Base-by-base conservation (phyloP, 805 yeast species). In the Wilhelminamyces savonicus region DNA sequence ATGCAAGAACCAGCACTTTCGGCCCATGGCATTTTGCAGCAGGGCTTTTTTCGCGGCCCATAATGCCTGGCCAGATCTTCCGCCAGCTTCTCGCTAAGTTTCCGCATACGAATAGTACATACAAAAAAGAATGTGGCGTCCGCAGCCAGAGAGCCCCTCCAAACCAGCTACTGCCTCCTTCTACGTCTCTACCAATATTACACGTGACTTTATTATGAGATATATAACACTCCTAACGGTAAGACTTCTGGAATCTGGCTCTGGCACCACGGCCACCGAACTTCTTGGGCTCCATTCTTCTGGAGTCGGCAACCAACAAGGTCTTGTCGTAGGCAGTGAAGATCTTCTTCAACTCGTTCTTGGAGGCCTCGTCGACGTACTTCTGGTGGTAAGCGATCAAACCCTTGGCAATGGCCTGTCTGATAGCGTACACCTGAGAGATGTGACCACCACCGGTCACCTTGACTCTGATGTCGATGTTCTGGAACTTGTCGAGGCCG, bases 201-300 rank as follows among this genome's bases (percentile, higher is more conserved):
- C n/a, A n/a, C n/a, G n/a, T n/a, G n/a, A n/a, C n/a, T n/a, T n/a
- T n/a, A n/a, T n/a, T n/a, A n/a, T n/a, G 19, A 17, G 8, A 17
- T 17, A 17, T 17, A 17, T 17, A 17, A 17, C 8, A 17, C 8
- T 7, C 43, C 75, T 90, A 92, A 88, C 98, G 98, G 92, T 92
- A 92, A 70, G 98, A 92, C 74, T 92, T 92, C 82, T 92, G 98
- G 97, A 85, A 90, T 78, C 97, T 90, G 67, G 98, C 92, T 79
- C 98, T 92, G 76, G 98, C 98, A 85, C 98, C 98, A 74, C 94
- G 95, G 81, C 98, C 98, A 80, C 98, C 98, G 79, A 92, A 92
- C 81, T 92, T 92, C 97, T 92, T 92, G 82, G 98, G 98, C 80
- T 92, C 98, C 82, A 88, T 82, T 82, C 95, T 90, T 84, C 98